phyloP scores from a whole-genome alignment of 495 filamentous ascomycete genomes.

The Peziza echinospora region DNA sequence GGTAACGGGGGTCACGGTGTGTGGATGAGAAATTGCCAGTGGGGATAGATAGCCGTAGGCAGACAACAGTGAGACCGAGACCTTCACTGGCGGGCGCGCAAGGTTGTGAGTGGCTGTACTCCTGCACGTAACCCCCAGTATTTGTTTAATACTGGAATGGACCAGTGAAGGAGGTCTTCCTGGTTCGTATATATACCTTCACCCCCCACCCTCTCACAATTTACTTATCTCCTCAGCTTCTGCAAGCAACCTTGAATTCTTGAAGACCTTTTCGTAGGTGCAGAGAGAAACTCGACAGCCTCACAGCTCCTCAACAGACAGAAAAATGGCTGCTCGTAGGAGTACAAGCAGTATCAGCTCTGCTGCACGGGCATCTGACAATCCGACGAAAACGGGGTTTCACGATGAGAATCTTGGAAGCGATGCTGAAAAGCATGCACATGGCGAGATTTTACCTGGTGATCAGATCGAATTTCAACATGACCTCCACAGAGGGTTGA shows the following conservation, averaged over 20 bases:
- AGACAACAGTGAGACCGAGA: no score
- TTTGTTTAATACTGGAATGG: no score
- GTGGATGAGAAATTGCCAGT: no score
- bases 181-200: background rate
- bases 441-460: background rate
- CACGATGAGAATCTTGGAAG: background rate
- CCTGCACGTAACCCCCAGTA: no score
- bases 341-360: background rate
- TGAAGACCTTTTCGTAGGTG: background rate
- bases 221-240: background rate
- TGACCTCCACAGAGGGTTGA: constrained; percentile 37
- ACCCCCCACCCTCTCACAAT: background rate
- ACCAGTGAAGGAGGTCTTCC: no score
- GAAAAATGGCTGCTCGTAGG: background rate
- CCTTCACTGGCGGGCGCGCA: no score
- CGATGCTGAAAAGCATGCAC: background rate
- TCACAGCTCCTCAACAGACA: background rate
- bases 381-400: no score
- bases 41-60: no score
- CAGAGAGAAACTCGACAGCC: background rate
- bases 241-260: background rate
- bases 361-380: no score
- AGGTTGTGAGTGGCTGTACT: no score
- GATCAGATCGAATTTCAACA: background rate
- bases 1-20: no score